Conservation (phyloP, 2,329 filamentous ascomycete genomes). For the Trichoderma polysporum region DNA sequence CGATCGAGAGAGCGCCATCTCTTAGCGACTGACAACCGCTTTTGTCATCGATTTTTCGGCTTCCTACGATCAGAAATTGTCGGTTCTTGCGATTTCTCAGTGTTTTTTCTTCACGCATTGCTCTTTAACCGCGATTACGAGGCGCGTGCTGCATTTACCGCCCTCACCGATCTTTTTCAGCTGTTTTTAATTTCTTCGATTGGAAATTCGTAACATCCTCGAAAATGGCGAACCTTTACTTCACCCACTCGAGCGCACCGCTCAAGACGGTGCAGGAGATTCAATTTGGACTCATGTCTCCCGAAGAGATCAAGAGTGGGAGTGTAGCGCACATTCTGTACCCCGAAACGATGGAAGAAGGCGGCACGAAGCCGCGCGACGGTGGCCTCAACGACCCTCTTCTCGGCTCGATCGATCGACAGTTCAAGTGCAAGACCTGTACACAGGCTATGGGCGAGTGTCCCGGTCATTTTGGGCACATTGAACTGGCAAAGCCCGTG, state of each 20-base stretch:
- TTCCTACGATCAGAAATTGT: conserved; percentile 27
- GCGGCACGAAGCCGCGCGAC: conserved; percentile 83
- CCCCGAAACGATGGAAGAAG: conserved; percentile 99
- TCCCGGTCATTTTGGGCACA: conserved; percentile 97
- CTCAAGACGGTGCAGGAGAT: conserved; percentile 98
- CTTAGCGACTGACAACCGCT: conserved; percentile 33
- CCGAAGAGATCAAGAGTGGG: conserved; percentile 99
- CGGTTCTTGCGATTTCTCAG: conserved; percentile 30
- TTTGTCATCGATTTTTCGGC: conserved; percentile 36
- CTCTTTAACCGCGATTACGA: conserved; percentile 23
- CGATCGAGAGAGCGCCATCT: conserved; percentile 45
- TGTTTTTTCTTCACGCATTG: conserved; percentile 16
- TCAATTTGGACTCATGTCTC: conserved; percentile 95
- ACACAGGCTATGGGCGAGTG: conserved; percentile 94
- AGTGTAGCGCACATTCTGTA: conserved; percentile 95
- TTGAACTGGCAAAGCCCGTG: conserved; percentile 93
- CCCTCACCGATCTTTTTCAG: conserved; percentile 25
- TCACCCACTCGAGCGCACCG: conserved; percentile 89
- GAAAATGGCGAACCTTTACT: conserved; percentile 89
- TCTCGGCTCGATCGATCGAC: conserved; percentile 92
- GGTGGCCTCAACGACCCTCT: conserved; percentile 93
- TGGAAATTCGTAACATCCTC: conserved; percentile 29
- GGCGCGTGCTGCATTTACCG: conserved; percentile 23
- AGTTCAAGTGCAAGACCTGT: conserved; percentile 94
- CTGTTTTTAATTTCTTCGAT: background rate